These are phyloP conservation scores for Entomortierella parvispora DNA, from an alignment of 192 early-diverging fungal species.

Conservation along the genomic window DNA sequence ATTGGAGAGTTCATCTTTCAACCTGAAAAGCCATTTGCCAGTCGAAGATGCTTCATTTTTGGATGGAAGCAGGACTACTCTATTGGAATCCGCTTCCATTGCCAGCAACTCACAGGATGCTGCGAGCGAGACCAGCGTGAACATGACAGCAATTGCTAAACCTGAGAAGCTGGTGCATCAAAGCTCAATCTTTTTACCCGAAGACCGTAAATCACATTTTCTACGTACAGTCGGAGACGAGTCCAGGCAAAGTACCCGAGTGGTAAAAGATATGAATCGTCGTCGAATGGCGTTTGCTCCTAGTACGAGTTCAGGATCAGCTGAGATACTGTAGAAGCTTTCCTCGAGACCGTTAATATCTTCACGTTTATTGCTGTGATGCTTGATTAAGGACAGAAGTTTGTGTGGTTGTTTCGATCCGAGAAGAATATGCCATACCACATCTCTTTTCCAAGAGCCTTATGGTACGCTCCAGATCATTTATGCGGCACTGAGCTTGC, in stretches of 20 bases:
- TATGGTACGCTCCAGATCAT: too few relatives aligned
- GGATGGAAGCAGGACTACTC: background rate
- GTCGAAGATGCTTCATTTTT: constrained; percentile 11
- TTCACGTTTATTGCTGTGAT: too few relatives aligned
- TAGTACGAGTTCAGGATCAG: constrained; percentile 1
- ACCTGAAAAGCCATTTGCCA: background rate
- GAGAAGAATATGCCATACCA: too few relatives aligned
- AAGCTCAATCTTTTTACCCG: constrained; percentile 34
- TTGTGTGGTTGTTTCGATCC: too few relatives aligned
- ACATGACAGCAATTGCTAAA: constrained; percentile 12
- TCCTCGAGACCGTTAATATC: too few relatives aligned
- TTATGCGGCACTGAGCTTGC: too few relatives aligned
- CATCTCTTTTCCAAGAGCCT: too few relatives aligned
- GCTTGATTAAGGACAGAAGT: too few relatives aligned
- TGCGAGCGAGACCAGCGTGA: background rate
- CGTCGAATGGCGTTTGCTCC: constrained; percentile 41
- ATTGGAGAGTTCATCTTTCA: background rate
- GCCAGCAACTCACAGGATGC: background rate
- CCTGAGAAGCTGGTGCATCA: constrained; percentile 21
- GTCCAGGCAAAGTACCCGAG: constrained; percentile 1
- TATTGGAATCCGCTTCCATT: background rate
- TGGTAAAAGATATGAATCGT: constrained; percentile 35
- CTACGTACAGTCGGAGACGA: constrained; percentile 44
- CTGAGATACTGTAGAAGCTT: too few relatives aligned
- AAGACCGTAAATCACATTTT: constrained; percentile 25